A percentile compares a stretch with the other conserved stretches of the same genome.
phyloP scores from a whole-genome alignment of 2,329 filamentous ascomycete species.

The Chaetomiaceae sp. region DNA sequence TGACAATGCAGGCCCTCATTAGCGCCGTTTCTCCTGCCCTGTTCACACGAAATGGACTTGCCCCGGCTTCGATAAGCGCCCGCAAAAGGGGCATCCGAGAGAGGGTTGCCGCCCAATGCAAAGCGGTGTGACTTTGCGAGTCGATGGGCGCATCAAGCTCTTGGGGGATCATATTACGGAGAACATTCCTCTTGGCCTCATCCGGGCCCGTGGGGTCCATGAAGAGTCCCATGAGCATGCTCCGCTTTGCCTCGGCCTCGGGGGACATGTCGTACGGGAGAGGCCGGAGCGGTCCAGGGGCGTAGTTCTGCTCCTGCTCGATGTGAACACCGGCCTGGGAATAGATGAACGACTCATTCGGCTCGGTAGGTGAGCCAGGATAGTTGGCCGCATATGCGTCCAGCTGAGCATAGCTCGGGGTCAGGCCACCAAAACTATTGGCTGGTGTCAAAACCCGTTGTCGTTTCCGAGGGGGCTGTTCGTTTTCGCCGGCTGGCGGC shows the following conservation, averaged over 20 bases:
- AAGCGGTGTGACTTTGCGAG: constrained; percentile 77
- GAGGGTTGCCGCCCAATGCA: constrained; percentile 95
- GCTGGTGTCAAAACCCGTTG: constrained; percentile 56
- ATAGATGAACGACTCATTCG: constrained; percentile 74
- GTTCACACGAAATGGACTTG: constrained; percentile 84
- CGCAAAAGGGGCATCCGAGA: constrained; percentile 79
- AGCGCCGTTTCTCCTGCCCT: constrained; percentile 85
- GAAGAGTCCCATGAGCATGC: constrained; percentile 76
- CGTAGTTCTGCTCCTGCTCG: constrained; percentile 48
- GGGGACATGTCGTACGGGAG: constrained; percentile 57
- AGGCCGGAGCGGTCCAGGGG: constrained; percentile 61
- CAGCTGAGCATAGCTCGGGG: constrained; percentile 38
- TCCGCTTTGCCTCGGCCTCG: constrained; percentile 74
- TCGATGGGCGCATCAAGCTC: constrained; percentile 94
- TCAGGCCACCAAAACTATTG: constrained; percentile 51
- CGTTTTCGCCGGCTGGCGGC: constrained; percentile 52
- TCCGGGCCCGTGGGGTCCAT: constrained; percentile 69
- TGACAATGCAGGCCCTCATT: constrained; percentile 87
- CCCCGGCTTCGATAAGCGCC: constrained; percentile 76
- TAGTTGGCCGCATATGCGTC: constrained; percentile 47
- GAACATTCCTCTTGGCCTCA: constrained; percentile 65
- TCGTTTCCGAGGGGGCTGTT: constrained; percentile 75
- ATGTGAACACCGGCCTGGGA: constrained; percentile 46
- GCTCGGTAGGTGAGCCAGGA: constrained; percentile 72
- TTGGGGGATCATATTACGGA: constrained; percentile 68